These are phyloP conservation scores for Aspergillus spinulosporus DNA, from an alignment of 2,329 filamentous ascomycete genomes.

Conservation along the genomic window DNA sequence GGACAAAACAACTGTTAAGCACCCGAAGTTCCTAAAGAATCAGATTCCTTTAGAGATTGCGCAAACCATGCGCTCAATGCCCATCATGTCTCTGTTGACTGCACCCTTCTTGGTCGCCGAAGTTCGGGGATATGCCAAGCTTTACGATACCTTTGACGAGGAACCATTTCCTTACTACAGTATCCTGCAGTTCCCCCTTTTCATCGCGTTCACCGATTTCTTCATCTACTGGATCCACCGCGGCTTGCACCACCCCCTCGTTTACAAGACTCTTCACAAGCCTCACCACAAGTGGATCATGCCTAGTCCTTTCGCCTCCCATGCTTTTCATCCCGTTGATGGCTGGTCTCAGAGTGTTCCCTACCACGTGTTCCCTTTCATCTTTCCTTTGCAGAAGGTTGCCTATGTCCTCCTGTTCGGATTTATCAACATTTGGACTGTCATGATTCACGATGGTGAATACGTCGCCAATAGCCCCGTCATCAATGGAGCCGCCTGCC, in stretches of 20 bases:
- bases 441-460: slow-evolving; percentile 94
- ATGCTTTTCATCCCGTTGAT: slow-evolving; percentile 93
- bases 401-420: slow-evolving; percentile 82
- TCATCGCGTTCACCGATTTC: slow-evolving; percentile 84
- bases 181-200: slow-evolving; percentile 79
- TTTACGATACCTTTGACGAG: slow-evolving; percentile 78
- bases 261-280: slow-evolving; percentile 93
- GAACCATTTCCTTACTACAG: slow-evolving; percentile 78
- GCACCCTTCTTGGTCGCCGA: slow-evolving; percentile 79
- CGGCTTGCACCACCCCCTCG: slow-evolving; percentile 71
- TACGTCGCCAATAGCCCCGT: slow-evolving; percentile 88
- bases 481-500: slow-evolving; percentile 92
- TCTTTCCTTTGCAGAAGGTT: slow-evolving; percentile 90
- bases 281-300: slow-evolving; percentile 99
- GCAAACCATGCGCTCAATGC: slow-evolving; percentile 75
- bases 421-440: slow-evolving; percentile 96
- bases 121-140: slow-evolving; percentile 78
- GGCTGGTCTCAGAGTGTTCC: slow-evolving; percentile 85
- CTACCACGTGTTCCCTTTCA: slow-evolving; percentile 89
- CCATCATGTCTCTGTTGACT: slow-evolving; percentile 79
- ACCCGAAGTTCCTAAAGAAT: slow-evolving; percentile 94
- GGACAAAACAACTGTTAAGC: slow-evolving; percentile 83
- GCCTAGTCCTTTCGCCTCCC: slow-evolving; percentile 88
- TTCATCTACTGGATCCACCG: slow-evolving; percentile 92
- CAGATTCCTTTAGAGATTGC: slow-evolving; percentile 83